Percentiles rank a stretch among this genome's conserved stretches.
Evolutionary conservation across 345 rosid genomes (phyloP).

Genomic region (Psidium friedrichsthalianum): DNA sequence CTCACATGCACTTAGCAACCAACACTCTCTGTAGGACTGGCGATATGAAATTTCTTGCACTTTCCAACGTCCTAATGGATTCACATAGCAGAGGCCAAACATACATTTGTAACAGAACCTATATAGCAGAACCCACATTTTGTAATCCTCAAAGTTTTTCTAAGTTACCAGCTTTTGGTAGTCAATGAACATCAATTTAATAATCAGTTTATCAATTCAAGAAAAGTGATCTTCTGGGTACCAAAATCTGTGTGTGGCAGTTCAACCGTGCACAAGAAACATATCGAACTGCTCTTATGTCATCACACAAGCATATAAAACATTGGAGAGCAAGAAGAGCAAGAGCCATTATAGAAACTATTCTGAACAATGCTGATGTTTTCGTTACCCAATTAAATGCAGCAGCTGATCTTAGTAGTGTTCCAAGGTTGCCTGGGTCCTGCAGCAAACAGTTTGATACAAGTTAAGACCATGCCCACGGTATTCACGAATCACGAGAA

Average conservation of each 20-base stretch:
- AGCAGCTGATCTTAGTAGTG: slow-evolving; percentile 76
- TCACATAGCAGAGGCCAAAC: not conserved
- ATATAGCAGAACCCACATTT: not conserved
- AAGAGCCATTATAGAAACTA: not conserved
- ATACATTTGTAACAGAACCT: not conserved
- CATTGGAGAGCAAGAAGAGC: not conserved
- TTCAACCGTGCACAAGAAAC: not conserved
- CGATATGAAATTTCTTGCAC: not conserved
- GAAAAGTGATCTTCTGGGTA: not conserved
- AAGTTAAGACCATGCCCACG: not conserved
- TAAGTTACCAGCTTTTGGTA: not conserved
- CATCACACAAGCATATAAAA: not conserved
- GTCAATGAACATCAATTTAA: not conserved
- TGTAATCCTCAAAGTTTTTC: not conserved
- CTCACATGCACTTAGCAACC: not conserved
- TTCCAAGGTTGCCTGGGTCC: slow-evolving; percentile 96
- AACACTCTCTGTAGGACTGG: not conserved
- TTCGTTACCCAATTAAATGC: slow-evolving; percentile 80
- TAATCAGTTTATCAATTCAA: not conserved
- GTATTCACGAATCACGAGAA: not conserved
- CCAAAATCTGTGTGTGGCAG: not conserved
- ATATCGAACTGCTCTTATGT: not conserved
- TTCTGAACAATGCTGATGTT: not conserved
- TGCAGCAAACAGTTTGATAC: slow-evolving; percentile 22
- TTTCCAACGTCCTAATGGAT: not conserved